Conservation (phyloP, 2,329 filamentous ascomycete genomes). For the Penicillium sp. region DNA sequence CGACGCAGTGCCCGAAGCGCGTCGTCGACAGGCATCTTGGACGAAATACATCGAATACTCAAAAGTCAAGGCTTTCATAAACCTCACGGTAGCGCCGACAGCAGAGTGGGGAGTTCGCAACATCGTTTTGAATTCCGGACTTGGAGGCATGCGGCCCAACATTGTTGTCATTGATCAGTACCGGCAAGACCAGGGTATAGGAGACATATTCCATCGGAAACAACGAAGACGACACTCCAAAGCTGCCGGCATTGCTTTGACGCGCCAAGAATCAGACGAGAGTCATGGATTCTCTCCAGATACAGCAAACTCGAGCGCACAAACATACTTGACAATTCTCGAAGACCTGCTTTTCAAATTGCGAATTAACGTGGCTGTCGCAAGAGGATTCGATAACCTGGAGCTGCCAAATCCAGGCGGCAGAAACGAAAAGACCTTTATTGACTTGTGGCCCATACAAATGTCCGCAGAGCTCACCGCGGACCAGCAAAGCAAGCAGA, state of each 20-base stretch:
- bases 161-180: conserved; percentile 79
- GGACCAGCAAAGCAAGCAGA: conserved; percentile 59
- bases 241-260: conserved; percentile 20
- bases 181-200: conserved; percentile 55
- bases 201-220: conserved; percentile 53
- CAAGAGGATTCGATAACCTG: conserved; percentile 72
- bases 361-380: conserved; percentile 79
- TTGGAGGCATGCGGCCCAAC: conserved; percentile 86
- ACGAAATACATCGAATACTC: conserved; percentile 83
- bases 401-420: conserved; percentile 64
- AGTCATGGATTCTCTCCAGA: not conserved
- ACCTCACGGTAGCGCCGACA: conserved; percentile 75
- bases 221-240: conserved; percentile 24
- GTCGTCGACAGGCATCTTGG: conserved; percentile 76
- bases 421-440: conserved; percentile 66
- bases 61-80: conserved; percentile 83
- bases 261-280: conserved; percentile 48
- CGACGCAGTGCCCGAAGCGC: conserved; percentile 73
- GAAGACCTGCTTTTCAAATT: conserved; percentile 75
- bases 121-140: conserved; percentile 71
- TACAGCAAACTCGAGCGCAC: conserved; percentile 62
- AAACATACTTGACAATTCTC: conserved; percentile 74
- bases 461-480: conserved; percentile 81
- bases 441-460: conserved; percentile 88
- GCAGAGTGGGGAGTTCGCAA: conserved; percentile 84